Conservation (phyloP, 129 eudicot species). For the Rutidosis leptorrhynchoides region DNA sequence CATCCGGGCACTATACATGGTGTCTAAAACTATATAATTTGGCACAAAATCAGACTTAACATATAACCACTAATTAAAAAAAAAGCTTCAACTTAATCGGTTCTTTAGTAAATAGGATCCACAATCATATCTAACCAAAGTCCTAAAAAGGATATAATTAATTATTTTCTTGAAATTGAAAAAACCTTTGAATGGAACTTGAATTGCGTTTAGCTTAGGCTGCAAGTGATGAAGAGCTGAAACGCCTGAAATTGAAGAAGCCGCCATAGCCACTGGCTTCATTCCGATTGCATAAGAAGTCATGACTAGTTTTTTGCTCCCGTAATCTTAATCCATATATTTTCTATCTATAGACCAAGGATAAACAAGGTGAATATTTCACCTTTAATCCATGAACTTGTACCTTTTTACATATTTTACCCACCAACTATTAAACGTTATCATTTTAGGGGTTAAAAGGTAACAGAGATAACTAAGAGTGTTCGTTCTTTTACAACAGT, state of each 20-base stretch:
- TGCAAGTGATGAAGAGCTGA: slow-evolving; percentile 31
- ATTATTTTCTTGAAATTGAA: slow-evolving; percentile 10
- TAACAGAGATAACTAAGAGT: no score
- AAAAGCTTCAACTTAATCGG: neutral
- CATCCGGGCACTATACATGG: neutral
- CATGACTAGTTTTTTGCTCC: slow-evolving; percentile 18
- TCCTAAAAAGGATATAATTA: neutral
- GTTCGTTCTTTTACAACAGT: no score
- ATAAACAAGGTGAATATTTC: neutral
- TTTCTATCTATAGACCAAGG: neutral
- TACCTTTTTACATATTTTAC: neutral
- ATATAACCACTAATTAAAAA: neutral
- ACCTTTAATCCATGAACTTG: slow-evolving; percentile 3
- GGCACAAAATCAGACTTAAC: neutral
- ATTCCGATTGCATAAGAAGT: slow-evolving; percentile 17
- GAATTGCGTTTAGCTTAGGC: slow-evolving; percentile 15
- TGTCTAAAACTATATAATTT: neutral
- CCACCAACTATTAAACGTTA: neutral
- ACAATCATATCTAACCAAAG: neutral
- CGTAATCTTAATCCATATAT: slow-evolving; percentile 19
- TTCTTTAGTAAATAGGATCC: neutral
- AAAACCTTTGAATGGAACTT: slow-evolving; percentile 28
- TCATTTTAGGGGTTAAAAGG: neutral
- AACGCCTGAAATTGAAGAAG: slow-evolving; percentile 20
- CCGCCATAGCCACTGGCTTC: slow-evolving; percentile 29